Evolutionary conservation across 208 protist genomes (phyloP).

Genomic region (Angomonas ambiguus): DNA sequence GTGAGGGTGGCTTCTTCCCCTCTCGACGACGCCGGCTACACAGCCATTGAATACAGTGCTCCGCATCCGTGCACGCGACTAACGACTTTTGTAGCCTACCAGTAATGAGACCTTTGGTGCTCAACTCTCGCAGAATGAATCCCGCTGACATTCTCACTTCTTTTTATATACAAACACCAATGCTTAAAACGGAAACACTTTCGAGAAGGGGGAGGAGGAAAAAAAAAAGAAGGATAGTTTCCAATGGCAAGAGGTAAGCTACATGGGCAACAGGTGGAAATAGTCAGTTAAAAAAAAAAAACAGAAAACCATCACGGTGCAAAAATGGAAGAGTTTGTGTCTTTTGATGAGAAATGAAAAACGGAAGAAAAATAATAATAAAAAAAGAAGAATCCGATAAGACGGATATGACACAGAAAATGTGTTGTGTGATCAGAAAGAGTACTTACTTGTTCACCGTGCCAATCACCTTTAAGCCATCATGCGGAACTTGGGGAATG

Average conservation of each 20-base stretch:
- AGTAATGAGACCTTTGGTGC: neutral
- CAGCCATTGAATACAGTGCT: neutral
- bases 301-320: no score
- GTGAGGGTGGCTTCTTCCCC: neutral
- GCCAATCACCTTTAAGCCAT: conserved; percentile 70
- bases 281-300: no score
- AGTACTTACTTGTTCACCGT: conserved; percentile 20
- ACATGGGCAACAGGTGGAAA: no score
- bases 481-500: conserved; percentile 74
- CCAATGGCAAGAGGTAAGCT: no score
- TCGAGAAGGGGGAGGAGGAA: no score
- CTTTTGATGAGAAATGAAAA: conserved; percentile 4
- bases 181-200: no score
- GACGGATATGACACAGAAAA: neutral
- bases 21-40: neutral
- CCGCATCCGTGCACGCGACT: neutral
- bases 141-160: no score
- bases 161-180: no score
- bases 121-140: neutral
- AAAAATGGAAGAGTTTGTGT: no score
- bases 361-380: conserved; percentile 6
- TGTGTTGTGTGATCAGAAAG: no score
- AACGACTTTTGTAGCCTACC: neutral
- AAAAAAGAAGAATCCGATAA: conserved; percentile 13
- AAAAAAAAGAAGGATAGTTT: no score